Evolutionary conservation across 345 rosid species (phyloP).

Genomic region (Microthlaspi erraticum): DNA sequence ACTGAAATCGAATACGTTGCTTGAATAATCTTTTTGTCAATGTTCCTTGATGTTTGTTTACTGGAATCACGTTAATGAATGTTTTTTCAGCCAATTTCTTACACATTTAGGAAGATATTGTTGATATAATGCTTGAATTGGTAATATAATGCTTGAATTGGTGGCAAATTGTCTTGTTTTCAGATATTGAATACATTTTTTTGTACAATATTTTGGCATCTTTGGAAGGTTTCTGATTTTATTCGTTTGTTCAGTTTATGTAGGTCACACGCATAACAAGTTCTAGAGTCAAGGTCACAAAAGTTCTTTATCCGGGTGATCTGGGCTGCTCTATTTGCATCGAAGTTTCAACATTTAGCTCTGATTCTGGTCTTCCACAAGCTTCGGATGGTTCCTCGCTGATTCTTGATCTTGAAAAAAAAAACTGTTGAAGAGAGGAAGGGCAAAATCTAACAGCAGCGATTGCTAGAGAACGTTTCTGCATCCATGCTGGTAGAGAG

Average conservation of each 20-base stretch:
- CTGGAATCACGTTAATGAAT: too few relatives aligned
- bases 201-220: background rate
- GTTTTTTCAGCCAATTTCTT: background rate
- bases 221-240: background rate
- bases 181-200: conserved; percentile 16
- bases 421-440: conserved; percentile 46
- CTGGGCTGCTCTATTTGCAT: conserved; percentile 35
- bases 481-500: conserved; percentile 99
- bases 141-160: background rate
- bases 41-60: too few relatives aligned
- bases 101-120: background rate
- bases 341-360: conserved; percentile 18
- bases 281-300: conserved; percentile 44
- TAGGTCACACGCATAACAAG: conserved; percentile 42
- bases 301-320: conserved; percentile 40
- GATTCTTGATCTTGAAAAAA: conserved; percentile 27
- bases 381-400: conserved; percentile 33
- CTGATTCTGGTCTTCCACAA: conserved; percentile 10
- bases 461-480: conserved; percentile 56
- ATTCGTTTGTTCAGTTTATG: conserved; percentile 39
- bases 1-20: background rate
- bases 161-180: conserved; percentile 9
- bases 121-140: background rate
- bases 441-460: conserved; percentile 29
- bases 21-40: background rate